These are phyloP conservation scores for Agaricus subrufescens DNA, from an alignment of 768 basidiomycete species.

Conservation along the genomic window DNA sequence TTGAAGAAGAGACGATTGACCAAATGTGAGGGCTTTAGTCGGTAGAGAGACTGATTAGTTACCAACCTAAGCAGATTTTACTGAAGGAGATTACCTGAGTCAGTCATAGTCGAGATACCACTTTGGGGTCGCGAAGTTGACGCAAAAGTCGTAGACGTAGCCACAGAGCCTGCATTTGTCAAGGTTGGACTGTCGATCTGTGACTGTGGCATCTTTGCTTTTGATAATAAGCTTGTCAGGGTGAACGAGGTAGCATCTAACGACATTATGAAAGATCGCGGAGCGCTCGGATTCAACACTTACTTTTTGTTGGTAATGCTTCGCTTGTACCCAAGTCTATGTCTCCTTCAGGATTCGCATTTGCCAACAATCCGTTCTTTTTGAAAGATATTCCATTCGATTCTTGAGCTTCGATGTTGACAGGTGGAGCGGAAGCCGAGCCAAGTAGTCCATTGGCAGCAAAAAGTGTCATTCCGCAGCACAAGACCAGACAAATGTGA, in stretches of 20 bases:
- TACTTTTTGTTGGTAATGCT: not conserved
- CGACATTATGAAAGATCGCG: not conserved
- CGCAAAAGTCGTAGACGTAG: not conserved
- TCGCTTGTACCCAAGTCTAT: not conserved
- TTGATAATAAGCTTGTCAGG: constrained; percentile 1
- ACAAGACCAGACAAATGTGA: too few relatives aligned
- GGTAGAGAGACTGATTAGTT: not conserved
- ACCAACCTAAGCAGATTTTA: not conserved
- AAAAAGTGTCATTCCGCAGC: constrained; percentile 16
- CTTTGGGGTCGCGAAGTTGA: not conserved
- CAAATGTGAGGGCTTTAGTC: constrained; percentile 11
- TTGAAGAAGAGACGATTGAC: constrained; percentile 13
- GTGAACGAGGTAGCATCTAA: constrained; percentile 4
- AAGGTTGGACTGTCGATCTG: not conserved
- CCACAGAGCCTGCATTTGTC: not conserved
- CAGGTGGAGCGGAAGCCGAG: constrained; percentile 2
- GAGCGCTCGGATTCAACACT: not conserved
- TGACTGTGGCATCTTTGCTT: constrained; percentile 3
- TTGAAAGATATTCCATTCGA: not conserved
- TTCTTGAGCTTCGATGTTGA: not conserved
- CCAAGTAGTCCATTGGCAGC: constrained; percentile 24
- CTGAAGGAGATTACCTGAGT: not conserved
- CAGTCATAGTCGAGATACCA: not conserved
- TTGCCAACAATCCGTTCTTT: not conserved
- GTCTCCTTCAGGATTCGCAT: not conserved